Evolutionary conservation across 805 yeast species (phyloP), one percentile per base, ranked within the genome.

Genomic region (Suhomyces faveliae): DNA sequence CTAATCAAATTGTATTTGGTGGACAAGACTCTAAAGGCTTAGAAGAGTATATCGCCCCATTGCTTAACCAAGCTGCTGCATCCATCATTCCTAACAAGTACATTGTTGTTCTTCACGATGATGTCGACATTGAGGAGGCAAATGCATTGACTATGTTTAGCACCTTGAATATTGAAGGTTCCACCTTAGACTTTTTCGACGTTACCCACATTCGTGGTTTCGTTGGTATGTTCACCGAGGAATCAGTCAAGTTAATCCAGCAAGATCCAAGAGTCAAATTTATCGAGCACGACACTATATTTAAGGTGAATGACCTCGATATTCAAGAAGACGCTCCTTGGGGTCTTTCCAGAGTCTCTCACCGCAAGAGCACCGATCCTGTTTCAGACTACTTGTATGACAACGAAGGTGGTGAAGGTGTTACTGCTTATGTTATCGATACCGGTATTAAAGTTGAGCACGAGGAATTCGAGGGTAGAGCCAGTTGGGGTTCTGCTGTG

Each of bases 351-450:
- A 61, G 76, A 56, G 46, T 70, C 40, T 59, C 67, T 42, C 72
- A 68, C 58, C 69, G 71, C 39, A 58, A 50, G 21, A 56, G 62
- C 43, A 58, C 56, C 17, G 45, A 53, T 10, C 58, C 64, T 42
- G 57, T 66, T 62, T 23, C 42, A 4, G 72, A 73, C 47, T 77
- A 66, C 56, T 58, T 70, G 22, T 75, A 64, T 58, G 76, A 76
- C 52, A 64, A 67, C 30, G 69, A 64, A 21, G 74, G 73, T 4
- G 79, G 77, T 5, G 64, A 60, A 44, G 80, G 76, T 45, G 87
- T 88, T 5, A 79, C 79, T 48, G 92, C 85, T 1, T 90, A 90
- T 61, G 80, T 91, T 35, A 76, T 89, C 45, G 97, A 90, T 64
- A 87, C 96, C 2, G 97, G 98, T 21, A 82, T 86, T 17, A 69